Evolutionary conservation across 2,329 filamentous ascomycete species (phyloP).

Genomic region (Colletotrichum sp.): DNA sequence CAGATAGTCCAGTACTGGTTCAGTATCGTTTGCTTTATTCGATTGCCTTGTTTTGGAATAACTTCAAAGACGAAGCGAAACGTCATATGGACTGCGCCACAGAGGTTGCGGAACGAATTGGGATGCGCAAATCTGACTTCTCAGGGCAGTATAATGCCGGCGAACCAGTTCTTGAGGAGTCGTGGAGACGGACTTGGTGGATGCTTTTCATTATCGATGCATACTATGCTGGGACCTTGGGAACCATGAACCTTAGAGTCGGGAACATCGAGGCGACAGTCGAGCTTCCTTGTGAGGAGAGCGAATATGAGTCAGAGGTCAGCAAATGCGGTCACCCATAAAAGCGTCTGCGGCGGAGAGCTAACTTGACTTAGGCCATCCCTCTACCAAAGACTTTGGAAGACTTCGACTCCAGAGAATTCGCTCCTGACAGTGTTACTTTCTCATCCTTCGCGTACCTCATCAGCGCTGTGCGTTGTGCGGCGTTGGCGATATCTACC

Average conservation of each 20-base stretch:
- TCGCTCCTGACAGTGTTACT: slow-evolving; percentile 54
- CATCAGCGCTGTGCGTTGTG: slow-evolving; percentile 62
- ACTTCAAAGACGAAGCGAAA: slow-evolving; percentile 27
- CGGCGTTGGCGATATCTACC: slow-evolving; percentile 28
- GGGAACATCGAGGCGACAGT: slow-evolving; percentile 55
- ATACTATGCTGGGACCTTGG: slow-evolving; percentile 35
- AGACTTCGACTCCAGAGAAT: slow-evolving; percentile 66
- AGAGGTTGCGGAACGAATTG: slow-evolving; percentile 62
- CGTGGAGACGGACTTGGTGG: slow-evolving; percentile 76
- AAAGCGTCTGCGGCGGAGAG: neutral
- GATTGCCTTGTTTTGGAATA: slow-evolving; percentile 37
- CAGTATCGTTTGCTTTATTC: slow-evolving; percentile 42
- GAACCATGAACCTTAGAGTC: slow-evolving; percentile 29
- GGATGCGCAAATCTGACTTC: slow-evolving; percentile 62
- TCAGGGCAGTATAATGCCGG: slow-evolving; percentile 50
- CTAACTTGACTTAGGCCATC: slow-evolving; percentile 32
- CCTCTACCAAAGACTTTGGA: slow-evolving; percentile 53
- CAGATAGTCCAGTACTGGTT: slow-evolving; percentile 32
- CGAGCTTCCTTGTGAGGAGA: slow-evolving; percentile 68
- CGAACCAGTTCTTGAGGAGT: slow-evolving; percentile 58
- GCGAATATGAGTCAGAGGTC: slow-evolving; percentile 51
- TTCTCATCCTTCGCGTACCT: slow-evolving; percentile 73
- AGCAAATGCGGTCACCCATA: slow-evolving; percentile 22
- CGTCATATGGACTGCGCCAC: slow-evolving; percentile 52
- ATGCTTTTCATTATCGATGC: slow-evolving; percentile 68